Evolutionary conservation across 2,329 filamentous ascomycete species (phyloP), one percentile per base, ranked within the genome.

Genomic region (Ophiostoma ips): DNA sequence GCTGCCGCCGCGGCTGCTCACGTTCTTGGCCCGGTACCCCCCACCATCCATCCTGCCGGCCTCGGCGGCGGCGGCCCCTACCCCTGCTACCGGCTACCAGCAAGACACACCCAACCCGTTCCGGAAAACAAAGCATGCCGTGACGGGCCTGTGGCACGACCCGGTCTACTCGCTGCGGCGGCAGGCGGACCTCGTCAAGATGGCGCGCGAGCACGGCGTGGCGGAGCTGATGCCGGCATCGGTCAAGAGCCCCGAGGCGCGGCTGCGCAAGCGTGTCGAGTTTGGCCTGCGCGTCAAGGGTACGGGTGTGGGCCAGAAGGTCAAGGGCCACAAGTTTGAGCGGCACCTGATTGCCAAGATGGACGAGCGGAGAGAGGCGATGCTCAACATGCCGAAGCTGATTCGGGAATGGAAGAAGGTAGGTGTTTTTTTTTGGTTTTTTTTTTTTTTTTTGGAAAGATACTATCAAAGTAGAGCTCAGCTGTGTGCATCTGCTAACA

Each of bases 261-360:
- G 74, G 64, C 75, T 88, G 61, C 74, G 78, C 60, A 77, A 80
- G 64, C 72, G 86, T 52, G 77, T 87, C 52, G 84, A 94, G 71
- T 75, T 83, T 56, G 90, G 89, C 46, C 64, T 95, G 65, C 75
- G 82, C 55, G 84, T 95, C 52, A 90, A 89, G 77, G 90, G 90
- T 59, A 96, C 90, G 1, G 90, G 92, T 73, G 81, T 87, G 58
- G 90, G 88, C 52, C 82, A 95, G 69, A 81, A 76, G 67, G 90
- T 95, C 65, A 98, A 96, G 83, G 92, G 92, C 66, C 90, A 95
- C 68, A 75, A 80, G 59, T 86, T 89, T 79, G 92, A 98, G 73
- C 79, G 92, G 63, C 84, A 83, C 61, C 71, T 95, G 71, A 82
- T 85, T 68, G 73, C 76, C 54, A 80, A 82, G 67, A 77, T 96